Conservation (phyloP, 2,329 filamentous ascomycete species). For the Trichoderma endophyticum region DNA sequence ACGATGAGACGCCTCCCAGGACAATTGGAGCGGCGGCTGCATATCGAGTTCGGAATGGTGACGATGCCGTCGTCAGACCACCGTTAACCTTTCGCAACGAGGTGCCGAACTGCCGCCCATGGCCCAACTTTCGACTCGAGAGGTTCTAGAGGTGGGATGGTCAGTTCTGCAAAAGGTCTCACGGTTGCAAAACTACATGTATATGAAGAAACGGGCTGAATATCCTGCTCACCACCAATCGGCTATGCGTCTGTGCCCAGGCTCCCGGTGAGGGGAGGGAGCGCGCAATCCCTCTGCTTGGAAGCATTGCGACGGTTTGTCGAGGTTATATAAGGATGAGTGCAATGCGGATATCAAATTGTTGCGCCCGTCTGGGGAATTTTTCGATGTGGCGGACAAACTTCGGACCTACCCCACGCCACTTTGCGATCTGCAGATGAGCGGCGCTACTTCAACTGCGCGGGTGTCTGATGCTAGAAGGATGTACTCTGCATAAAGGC, state of each 20-base stretch:
- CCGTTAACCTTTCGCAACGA: conserved; percentile 26
- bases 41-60: conserved; percentile 25
- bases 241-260: conserved; percentile 31
- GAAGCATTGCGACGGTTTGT: conserved; percentile 40
- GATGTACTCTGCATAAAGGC: background rate
- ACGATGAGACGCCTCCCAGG: conserved; percentile 31
- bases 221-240: conserved; percentile 26
- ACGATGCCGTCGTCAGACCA: conserved; percentile 24
- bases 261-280: conserved; percentile 35
- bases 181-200: background rate
- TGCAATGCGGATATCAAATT: conserved; percentile 2
- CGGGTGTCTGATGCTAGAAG: background rate
- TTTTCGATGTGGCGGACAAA: conserved; percentile 38
- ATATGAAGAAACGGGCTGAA: background rate
- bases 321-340: background rate
- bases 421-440: background rate
- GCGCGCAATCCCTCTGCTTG: conserved; percentile 44
- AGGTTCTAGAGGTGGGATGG: conserved; percentile 21
- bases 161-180: background rate
- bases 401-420: conserved; percentile 28
- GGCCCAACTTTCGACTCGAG: conserved; percentile 31
- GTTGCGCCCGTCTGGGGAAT: conserved; percentile 24
- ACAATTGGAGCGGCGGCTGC: conserved; percentile 28
- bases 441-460: background rate
- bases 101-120: conserved; percentile 38